phyloP scores from a whole-genome alignment of 345 rosid species.

The Lepidium sativum region DNA sequence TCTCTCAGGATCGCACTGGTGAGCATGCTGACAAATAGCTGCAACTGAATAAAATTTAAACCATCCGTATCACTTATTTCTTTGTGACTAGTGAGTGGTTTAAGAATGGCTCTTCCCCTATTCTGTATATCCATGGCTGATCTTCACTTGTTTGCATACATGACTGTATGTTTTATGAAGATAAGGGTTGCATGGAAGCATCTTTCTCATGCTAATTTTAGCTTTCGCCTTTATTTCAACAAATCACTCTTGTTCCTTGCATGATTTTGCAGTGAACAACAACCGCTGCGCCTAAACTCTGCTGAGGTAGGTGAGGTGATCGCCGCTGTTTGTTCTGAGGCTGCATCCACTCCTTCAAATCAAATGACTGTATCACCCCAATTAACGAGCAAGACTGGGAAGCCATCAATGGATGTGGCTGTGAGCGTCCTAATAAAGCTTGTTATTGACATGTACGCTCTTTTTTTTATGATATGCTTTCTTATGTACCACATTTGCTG shows the following conservation, averaged over 20 bases:
- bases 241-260: slow-evolving; percentile 18
- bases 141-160: neutral
- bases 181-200: slow-evolving; percentile 4
- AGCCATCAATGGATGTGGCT: slow-evolving; percentile 92
- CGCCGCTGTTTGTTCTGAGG: slow-evolving; percentile 91
- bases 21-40: slow-evolving; percentile 6
- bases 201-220: slow-evolving; percentile 11
- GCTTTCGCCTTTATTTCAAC: neutral
- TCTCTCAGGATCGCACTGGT: neutral
- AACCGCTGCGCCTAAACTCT: slow-evolving; percentile 75
- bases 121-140: slow-evolving; percentile 2
- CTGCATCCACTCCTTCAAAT: slow-evolving; percentile 49
- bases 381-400: slow-evolving; percentile 68
- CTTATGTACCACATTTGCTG: slow-evolving; percentile 11
- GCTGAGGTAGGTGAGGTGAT: slow-evolving; percentile 94
- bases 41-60: neutral
- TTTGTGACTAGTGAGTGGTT: slow-evolving; percentile 11
- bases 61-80: neutral
- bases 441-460: slow-evolving; percentile 86
- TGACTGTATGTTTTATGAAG: slow-evolving; percentile 11
- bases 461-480: neutral
- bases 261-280: slow-evolving; percentile 76
- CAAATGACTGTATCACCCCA: slow-evolving; percentile 63
- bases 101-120: neutral
- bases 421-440: slow-evolving; percentile 97